Evolutionary conservation across 1,284 basidiomycete genomes (phyloP).

Genomic region (Pterulicium gracile): DNA sequence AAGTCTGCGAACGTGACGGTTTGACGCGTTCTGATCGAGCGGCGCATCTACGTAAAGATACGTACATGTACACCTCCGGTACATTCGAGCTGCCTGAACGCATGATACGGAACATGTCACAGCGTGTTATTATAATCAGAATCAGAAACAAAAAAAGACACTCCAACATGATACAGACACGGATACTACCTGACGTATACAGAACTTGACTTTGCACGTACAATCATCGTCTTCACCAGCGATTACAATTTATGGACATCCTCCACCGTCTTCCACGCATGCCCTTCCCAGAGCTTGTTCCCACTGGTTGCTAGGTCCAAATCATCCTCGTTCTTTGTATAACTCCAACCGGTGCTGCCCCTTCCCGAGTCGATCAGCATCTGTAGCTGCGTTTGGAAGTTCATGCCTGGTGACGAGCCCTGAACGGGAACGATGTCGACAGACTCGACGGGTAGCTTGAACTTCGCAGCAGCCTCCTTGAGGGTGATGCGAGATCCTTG

Average conservation of each 20-base stretch:
- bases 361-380: constrained; percentile 11
- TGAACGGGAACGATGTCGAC: constrained; percentile 11
- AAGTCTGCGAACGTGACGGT: no score
- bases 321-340: neutral
- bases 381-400: neutral
- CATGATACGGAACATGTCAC: no score
- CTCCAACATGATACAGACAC: no score
- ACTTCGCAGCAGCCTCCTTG: constrained; percentile 12
- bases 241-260: neutral
- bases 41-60: no score
- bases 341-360: constrained; percentile 15
- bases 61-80: no score
- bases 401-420: neutral
- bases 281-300: constrained; percentile 1
- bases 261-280: constrained; percentile 2
- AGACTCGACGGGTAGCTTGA: constrained; percentile 11
- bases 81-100: no score
- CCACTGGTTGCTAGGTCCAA: neutral
- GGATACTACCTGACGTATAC: no score
- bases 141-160: no score
- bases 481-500: constrained; percentile 17
- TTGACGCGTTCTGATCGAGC: no score
- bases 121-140: no score
- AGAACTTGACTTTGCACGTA: no score
- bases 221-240: no score